Percentiles rank a stretch among this genome's conserved stretches.
phyloP scores from a whole-genome alignment of 352 stramenopile genomes.

The Globisporangium alternatum region DNA sequence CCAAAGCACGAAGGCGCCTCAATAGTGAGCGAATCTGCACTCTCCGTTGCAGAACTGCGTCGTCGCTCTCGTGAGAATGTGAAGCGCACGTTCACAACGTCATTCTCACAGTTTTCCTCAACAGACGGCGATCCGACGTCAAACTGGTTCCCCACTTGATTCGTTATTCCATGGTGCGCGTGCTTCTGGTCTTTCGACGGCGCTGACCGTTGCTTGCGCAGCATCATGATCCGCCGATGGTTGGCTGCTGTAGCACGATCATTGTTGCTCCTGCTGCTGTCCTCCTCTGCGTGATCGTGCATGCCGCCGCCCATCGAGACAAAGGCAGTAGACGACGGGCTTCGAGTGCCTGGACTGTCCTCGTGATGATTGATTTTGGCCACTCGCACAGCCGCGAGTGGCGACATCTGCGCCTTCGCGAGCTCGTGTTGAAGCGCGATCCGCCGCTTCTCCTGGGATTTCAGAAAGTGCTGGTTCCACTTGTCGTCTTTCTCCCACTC shows the following conservation, averaged over 20 bases:
- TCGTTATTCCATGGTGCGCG: background rate
- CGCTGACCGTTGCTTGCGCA: constrained; percentile 36
- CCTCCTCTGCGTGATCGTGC: background rate
- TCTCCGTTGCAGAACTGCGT: background rate
- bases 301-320: background rate
- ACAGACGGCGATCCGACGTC: background rate
- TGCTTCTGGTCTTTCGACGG: constrained; percentile 1
- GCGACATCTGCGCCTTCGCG: constrained; percentile 35
- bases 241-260: constrained; percentile 38
- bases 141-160: constrained; percentile 2
- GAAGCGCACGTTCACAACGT: constrained; percentile 53
- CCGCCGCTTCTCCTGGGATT: constrained; percentile 49
- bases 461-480: constrained; percentile 67
- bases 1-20: background rate
- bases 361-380: constrained; percentile 27
- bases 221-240: constrained; percentile 54
- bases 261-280: constrained; percentile 11
- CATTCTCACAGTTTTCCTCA: constrained; percentile 13
- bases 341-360: background rate
- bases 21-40: background rate
- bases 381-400: constrained; percentile 32
- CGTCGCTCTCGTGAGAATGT: constrained; percentile 42
- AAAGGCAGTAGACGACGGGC: constrained; percentile 1
- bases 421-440: constrained; percentile 56
- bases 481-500: constrained; percentile 74